phyloP scores from a whole-genome alignment of 345 rosid genomes.

The Moricandia moricandioides region DNA sequence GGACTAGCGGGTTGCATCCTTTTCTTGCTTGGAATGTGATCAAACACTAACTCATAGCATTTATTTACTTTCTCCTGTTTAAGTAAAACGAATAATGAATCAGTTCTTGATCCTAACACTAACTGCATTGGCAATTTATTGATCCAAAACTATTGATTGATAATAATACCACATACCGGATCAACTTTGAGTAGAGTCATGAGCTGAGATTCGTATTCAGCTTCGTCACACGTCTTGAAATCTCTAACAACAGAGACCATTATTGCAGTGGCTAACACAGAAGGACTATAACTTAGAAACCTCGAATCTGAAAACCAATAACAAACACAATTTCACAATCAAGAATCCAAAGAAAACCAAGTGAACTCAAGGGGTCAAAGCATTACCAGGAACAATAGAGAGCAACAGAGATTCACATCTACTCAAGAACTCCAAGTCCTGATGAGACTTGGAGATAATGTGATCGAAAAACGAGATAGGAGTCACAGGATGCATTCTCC shows the following conservation, averaged over 20 bases:
- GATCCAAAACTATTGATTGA: not conserved
- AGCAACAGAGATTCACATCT: slow-evolving; percentile 78
- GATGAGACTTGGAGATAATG: slow-evolving; percentile 46
- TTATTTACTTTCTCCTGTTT: slow-evolving; percentile 61
- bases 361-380: slow-evolving; percentile 30
- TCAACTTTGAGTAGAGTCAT: slow-evolving; percentile 56
- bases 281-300: slow-evolving; percentile 56
- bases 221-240: slow-evolving; percentile 50
- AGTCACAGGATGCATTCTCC: slow-evolving; percentile 93
- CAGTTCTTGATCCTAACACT: slow-evolving; percentile 26
- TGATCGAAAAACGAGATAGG: slow-evolving; percentile 81
- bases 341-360: not conserved
- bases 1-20: slow-evolving; percentile 64
- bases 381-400: slow-evolving; percentile 68
- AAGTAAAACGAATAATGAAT: not conserved
- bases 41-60: slow-evolving; percentile 65
- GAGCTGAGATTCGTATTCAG: slow-evolving; percentile 61
- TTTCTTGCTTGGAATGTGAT: slow-evolving; percentile 46
- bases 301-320: slow-evolving; percentile 67
- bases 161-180: slow-evolving; percentile 10
- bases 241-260: slow-evolving; percentile 69
- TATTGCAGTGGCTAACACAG: slow-evolving; percentile 69
- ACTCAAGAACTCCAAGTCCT: slow-evolving; percentile 62
- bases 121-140: slow-evolving; percentile 7
- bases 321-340: slow-evolving; percentile 32